Evolutionary conservation across 345 rosid species (phyloP).

Genomic region (Sisymbrium irio): DNA sequence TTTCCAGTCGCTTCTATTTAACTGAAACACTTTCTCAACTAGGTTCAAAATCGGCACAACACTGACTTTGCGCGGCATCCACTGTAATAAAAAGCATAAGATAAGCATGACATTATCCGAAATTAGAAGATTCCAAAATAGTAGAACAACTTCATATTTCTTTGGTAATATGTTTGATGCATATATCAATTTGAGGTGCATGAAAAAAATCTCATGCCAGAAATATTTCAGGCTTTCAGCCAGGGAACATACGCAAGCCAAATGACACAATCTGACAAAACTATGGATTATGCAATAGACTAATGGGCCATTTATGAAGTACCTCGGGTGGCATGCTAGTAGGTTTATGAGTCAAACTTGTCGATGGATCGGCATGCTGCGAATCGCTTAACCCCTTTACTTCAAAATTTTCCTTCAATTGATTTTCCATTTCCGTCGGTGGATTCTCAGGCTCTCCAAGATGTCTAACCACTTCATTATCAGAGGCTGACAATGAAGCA

Average conservation of each 20-base stretch:
- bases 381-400: constrained; percentile 34
- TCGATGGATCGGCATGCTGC: constrained; percentile 30
- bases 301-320: constrained; percentile 15
- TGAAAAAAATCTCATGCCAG: background rate
- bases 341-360: constrained; percentile 55
- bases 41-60: constrained; percentile 88
- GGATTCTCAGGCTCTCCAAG: constrained; percentile 48
- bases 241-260: constrained; percentile 14
- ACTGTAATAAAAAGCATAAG: constrained; percentile 46
- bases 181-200: background rate
- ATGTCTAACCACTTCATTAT: constrained; percentile 46
- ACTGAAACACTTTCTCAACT: constrained; percentile 95
- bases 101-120: background rate
- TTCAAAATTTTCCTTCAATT: constrained; percentile 41
- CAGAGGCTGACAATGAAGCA: too few relatives aligned
- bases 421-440: constrained; percentile 39
- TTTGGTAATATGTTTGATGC: background rate
- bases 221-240: background rate
- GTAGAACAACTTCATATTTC: background rate
- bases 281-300: constrained; percentile 6
- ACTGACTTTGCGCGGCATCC: constrained; percentile 97
- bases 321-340: constrained; percentile 95
- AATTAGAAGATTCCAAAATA: constrained; percentile 1
- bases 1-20: constrained; percentile 95
- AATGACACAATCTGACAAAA: background rate